Conservation (phyloP, 306 rosid genomes). For the Malus sieversii region DNA sequence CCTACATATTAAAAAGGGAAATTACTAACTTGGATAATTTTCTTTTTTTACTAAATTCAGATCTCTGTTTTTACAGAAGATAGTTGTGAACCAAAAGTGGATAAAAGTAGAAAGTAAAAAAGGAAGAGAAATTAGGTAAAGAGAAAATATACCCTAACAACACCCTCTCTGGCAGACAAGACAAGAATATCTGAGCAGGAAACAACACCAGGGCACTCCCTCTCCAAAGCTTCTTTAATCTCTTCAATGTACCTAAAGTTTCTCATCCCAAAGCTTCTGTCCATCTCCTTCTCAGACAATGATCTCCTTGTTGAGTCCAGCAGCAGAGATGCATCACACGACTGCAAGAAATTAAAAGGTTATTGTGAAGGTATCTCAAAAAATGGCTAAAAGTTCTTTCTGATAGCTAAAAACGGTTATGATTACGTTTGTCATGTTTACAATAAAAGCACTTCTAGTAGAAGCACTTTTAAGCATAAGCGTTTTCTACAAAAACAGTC, state of each 20-base stretch:
- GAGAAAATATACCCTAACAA: constrained; percentile 52
- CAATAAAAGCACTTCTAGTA: background rate
- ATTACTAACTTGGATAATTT: too few species aligned
- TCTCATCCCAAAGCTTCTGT: constrained; percentile 95
- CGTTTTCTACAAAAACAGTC: too few species aligned
- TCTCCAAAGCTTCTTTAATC: constrained; percentile 90
- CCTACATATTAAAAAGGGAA: background rate
- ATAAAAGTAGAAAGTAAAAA: too few species aligned
- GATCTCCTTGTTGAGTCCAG: constrained; percentile 84
- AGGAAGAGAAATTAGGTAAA: background rate
- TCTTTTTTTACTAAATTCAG: too few species aligned
- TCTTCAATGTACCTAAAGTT: constrained; percentile 91
- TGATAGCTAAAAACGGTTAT: too few species aligned
- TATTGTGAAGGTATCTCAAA: too few species aligned
- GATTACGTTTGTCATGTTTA: background rate
- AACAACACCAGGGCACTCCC: constrained; percentile 94
- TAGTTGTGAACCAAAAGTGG: too few species aligned
- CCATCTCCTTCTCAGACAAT: constrained; percentile 89
- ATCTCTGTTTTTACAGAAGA: too few species aligned
- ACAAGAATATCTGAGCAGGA: constrained; percentile 93
- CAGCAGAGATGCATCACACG: constrained; percentile 91
- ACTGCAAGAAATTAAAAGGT: constrained; percentile 24
- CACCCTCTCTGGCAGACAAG: constrained; percentile 86
- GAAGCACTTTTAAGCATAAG: too few species aligned
- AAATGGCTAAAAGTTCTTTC: too few species aligned